A percentile compares a stretch with the other conserved stretches of the same genome.
These are phyloP conservation scores for Scolecobasidium constrictum DNA, from an alignment of 2,329 filamentous ascomycete species.

Conservation along the genomic window DNA sequence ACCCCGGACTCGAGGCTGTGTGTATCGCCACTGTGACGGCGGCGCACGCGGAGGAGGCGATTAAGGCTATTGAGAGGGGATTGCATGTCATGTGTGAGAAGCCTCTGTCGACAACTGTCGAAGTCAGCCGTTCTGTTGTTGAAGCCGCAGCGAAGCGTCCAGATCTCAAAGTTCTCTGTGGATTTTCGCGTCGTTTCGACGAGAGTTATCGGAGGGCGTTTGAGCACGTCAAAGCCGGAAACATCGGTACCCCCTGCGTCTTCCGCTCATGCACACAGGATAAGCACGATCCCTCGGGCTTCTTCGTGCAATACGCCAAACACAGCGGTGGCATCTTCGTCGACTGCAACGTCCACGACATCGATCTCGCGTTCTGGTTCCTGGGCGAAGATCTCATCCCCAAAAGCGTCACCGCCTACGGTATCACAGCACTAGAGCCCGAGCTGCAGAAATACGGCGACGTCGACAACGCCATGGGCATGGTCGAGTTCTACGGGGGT, in stretches of 20 bases:
- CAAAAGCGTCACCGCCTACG: constrained; percentile 45
- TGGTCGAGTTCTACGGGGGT: constrained; percentile 55
- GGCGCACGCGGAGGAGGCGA: constrained; percentile 46
- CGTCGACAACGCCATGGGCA: constrained; percentile 51
- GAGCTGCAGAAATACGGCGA: constrained; percentile 47
- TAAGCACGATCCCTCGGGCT: constrained; percentile 52
- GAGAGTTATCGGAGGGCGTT: constrained; percentile 52
- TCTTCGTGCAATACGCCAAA: constrained; percentile 57
- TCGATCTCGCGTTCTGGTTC: constrained; percentile 55
- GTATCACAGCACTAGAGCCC: constrained; percentile 49
- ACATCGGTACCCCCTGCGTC: constrained; percentile 49
- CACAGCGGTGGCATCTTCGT: constrained; percentile 60
- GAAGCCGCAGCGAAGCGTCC: constrained; percentile 44
- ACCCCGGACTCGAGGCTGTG: constrained; percentile 44
- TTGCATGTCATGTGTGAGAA: constrained; percentile 51
- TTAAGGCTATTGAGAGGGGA: constrained; percentile 43
- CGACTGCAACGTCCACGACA: constrained; percentile 61
- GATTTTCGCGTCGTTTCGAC: constrained; percentile 57
- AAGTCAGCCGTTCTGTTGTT: constrained; percentile 51
- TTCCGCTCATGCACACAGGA: constrained; percentile 58
- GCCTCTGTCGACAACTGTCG: constrained; percentile 46
- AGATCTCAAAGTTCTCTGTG: constrained; percentile 54
- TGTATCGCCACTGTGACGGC: constrained; percentile 44
- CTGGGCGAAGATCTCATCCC: constrained; percentile 44
- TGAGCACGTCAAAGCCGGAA: constrained; percentile 38